Base-by-base conservation (phyloP, 1,139 yeast species). In the Kazachstania sp. region DNA sequence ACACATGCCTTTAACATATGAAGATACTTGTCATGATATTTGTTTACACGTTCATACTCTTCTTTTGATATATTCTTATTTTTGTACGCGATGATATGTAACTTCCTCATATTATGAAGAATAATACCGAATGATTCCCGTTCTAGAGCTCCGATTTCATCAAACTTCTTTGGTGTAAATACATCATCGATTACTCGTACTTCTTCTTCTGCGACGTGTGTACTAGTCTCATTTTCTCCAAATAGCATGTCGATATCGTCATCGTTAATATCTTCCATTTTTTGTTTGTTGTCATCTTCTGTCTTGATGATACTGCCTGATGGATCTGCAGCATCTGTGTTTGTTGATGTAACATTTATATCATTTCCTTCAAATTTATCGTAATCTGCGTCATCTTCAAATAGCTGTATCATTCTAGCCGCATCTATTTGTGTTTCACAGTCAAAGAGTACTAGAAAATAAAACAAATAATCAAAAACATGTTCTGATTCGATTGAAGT, bases 241-340 rank as follows among this genome's bases (percentile, higher is more conserved):
- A 64, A 64, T 9, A 64, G 48, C 64, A 64, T 61, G 45, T 62
- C 66, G 43, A 64, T 58, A 51, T 64, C 67, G 46, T 64, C 66
- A 47, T 64, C 67, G 20, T 53, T 51, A 4, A 53, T 39, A 3
- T 47, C 34, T 32, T 59, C 60, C 5, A 42, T 44, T 41, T 60
- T 57, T 11, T 54, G 9, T 7, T 30, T 45, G 11, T 41, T 44
- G 11, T 37, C 34, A 18, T 58, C 61, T 35, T 52, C 47, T 1
- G 29, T 13, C 3, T 49, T 44, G 11, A 41, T 18, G n/a, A 37
- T 26, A 16, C 32, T 30, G 12, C 30, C 32, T 8, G 15, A 13
- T 1, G 28, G n/a, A n/a, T 16, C 15, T n/a, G 28, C 11, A 2
- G 32, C 32, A 6, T 20, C 15, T 13, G 20, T 20, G 18, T 29